Base-by-base conservation (phyloP, 352 stramenopile genomes). In the Phytopythium mirpurense region DNA sequence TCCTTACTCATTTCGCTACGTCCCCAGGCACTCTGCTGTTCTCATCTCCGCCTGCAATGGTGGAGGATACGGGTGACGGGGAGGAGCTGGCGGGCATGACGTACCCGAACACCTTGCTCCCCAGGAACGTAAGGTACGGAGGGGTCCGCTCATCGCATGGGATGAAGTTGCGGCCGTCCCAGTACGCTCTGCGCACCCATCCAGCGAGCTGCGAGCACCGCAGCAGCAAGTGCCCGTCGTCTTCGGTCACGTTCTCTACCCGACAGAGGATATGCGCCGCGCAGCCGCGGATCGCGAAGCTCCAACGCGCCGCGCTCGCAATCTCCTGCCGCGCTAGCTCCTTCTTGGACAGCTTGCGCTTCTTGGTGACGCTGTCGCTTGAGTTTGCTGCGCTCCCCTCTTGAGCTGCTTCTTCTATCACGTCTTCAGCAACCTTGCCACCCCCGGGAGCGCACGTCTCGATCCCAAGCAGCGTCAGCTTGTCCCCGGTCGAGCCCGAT, bases 101-200 rank as follows among this genome's bases (percentile, higher is more conserved):
- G 62, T 85, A 82, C 12, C 71, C 82, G 63, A 95, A 93, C 21
- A 63, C 46, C 67, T 92, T 83, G 51, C 78, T 91, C 19, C 84
- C 84, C 5, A 95, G 66, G 48, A 95, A 95, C n/a, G 84, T 89
- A 43, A 95, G 60, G 51, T 83, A 93, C 21, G 81, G 72, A 40
- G 72, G 56, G 5, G 60, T 59, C 1, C 66, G 27, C 3, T 57
- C 54, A 5, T 50, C 26, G 47, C 61, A 64, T 5, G 81, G 69
- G 41, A 86, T 74, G 48, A 95, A 93, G 45, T 83, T 86, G 49
- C 84, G 81, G 40, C 82, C 82, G 57, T 95, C 72, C 84, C 84
- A 95, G 54, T 95, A 95, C 7, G 54, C 54, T n/a, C 42, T 62
- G 35, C 63, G 70, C 45, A 65, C 69, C 74, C 74, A 88, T 3